Conservation (phyloP, 2,329 filamentous ascomycete genomes). For the Nothophaeocryptopus gaeumannii region DNA sequence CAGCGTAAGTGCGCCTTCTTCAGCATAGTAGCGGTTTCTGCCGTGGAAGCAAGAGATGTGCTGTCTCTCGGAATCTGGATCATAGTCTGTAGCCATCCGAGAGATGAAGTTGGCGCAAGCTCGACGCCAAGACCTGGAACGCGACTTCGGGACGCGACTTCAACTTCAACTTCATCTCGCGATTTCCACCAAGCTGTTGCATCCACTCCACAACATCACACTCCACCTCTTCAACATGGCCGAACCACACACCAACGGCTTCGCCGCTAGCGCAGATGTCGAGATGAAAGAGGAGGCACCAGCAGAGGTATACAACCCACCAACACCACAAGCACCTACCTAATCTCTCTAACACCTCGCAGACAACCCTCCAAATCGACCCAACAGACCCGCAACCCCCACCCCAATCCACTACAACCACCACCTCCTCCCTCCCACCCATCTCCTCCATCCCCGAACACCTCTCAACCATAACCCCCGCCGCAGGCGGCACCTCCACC, state of each 20-base stretch:
- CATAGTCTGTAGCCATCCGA: too few relatives aligned
- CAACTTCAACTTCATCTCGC: background rate
- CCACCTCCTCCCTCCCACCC: slow-evolving; percentile 10
- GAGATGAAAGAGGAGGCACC: slow-evolving; percentile 38
- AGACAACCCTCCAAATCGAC: slow-evolving; percentile 24
- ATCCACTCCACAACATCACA: slow-evolving; percentile 1
- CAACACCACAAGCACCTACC: slow-evolving; percentile 2
- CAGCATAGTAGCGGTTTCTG: too few relatives aligned
- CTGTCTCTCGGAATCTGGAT: too few relatives aligned
- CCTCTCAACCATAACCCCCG: slow-evolving; percentile 19
- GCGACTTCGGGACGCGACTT: slow-evolving; percentile 2
- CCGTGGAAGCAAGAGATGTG: too few relatives aligned
- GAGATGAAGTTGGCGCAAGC: background rate
- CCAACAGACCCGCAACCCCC: slow-evolving; percentile 28
- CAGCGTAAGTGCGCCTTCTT: too few relatives aligned
- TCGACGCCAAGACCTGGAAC: slow-evolving; percentile 9
- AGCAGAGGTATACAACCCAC: slow-evolving; percentile 23
- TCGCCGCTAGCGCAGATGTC: slow-evolving; percentile 24
- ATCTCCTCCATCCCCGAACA: slow-evolving; percentile 14
- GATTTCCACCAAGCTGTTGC: too few relatives aligned
- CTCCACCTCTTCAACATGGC: slow-evolving; percentile 33
- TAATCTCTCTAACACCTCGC: slow-evolving; percentile 6
- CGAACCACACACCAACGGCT: slow-evolving; percentile 28
- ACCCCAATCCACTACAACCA: slow-evolving; percentile 20
- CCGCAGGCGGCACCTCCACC: slow-evolving; percentile 18